Evolutionary conservation across 176 grass and related monocot genomes (phyloP), one percentile per base, ranked within the genome.

Genomic region (Oryza officinalis): DNA sequence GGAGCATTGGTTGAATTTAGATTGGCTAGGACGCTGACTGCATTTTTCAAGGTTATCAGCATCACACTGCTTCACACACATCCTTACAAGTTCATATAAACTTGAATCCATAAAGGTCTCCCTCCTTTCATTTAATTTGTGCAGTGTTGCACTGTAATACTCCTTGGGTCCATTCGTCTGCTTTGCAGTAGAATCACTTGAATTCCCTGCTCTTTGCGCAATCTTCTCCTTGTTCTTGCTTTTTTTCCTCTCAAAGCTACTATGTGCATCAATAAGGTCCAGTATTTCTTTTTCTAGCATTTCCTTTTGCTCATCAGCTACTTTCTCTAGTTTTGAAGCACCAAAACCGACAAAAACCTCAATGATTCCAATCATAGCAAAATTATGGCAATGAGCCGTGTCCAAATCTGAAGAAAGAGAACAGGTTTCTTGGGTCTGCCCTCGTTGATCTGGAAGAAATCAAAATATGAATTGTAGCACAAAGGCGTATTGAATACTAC

Each of bases 211-310:
- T 89, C 83, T 79, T 71, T 74, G 67, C 60, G 41, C 65, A 77
- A 30, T 77, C 72, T 70, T 88, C 33, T 91, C 90, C 88, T 77
- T 90, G 33, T 33, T 81, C 44, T 71, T 88, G 69, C 68, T 75
- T 71, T 35, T 87, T 89, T 89, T 93, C 38, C 88, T 94, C 78
- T 92, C 90, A 54, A 91, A 71, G 54, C 65, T 27, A 79, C 84
- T 43, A 43, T 97, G 75, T 22, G 75, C 86, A 87, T 83, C 76
- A 83, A 89, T 60, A 75, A 97, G 90, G 70, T 89, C 88, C 38
- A 92, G 77, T 83, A 94, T 86, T 94, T 97, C 92, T 77, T 92
- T 97, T 84, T 91, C 92, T 54, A 92, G 74, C 25, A 74, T 77
- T 26, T 85, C 72, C 78, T 89, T 92, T 35, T 85, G 83, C 32